Evolutionary conservation across 768 basidiomycete genomes (phyloP), one percentile per base, ranked within the genome.

Genomic region (Xanthoconium stramineum): DNA sequence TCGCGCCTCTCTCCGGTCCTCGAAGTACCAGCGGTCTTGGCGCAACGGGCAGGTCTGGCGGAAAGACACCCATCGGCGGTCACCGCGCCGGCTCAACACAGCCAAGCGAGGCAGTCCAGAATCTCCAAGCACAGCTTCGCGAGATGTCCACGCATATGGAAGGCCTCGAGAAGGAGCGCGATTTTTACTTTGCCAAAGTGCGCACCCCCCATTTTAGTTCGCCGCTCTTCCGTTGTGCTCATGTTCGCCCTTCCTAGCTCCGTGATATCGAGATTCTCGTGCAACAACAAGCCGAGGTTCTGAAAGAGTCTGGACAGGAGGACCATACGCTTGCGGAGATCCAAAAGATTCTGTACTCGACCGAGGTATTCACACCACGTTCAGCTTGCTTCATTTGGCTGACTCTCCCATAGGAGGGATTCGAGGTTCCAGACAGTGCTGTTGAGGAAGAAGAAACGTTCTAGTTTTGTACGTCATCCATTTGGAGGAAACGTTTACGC

Each of bases 131-230:
- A 1, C 92, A 98, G 72, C 76, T 97, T 53, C 80, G 83, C 59
- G 97, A 98, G 59, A 79, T 97, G 77, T 83, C 83, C 36, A 70
- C 77, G 0, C 89, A 92, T 66, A 76, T 97, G 61, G 94, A 95
- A 68, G 91, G 91, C 1, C 76, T 98, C 38, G 94, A 98, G 79
- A 98, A 94, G 78, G 97, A 99, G 75, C 78, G 95, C 45, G 95
- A 98, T 71, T 98, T 99, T 73, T 99, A 99, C 75, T 99, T 98
- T 72, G 86, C 89, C 66, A 99, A 98, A 84, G 95, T 96, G 62
- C 24, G 24, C 24, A 24, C 3, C 20, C 28, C 46, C 80, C 2
- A 10, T 17, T 39, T 57, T 32, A 46, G 29, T 50, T 56, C 45
- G 10, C 49, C 39, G 39, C 42, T 40, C 46, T 53, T 61, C 48